These are phyloP conservation scores for Alternaria atra DNA, from an alignment of 2,329 filamentous ascomycete genomes.

Conservation along the genomic window DNA sequence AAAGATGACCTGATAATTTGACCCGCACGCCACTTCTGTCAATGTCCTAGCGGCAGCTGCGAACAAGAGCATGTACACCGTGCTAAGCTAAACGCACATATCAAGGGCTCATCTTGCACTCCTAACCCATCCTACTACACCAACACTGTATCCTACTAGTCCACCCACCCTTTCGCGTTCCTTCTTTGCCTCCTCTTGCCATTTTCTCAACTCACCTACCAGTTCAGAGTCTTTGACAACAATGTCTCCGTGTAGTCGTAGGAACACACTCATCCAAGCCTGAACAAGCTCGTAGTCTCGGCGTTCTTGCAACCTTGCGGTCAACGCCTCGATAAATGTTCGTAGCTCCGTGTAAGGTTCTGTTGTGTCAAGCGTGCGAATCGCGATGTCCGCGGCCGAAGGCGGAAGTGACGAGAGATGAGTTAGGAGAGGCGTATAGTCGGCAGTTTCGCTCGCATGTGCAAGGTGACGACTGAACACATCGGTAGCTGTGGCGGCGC, in stretches of 20 bases:
- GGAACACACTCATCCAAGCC: constrained; percentile 96
- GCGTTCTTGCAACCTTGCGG: constrained; percentile 70
- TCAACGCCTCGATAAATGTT: constrained; percentile 83
- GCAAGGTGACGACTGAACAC: constrained; percentile 61
- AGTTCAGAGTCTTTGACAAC: constrained; percentile 63
- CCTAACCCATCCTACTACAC: constrained; percentile 83
- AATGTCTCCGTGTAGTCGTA: constrained; percentile 77
- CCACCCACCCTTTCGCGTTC: constrained; percentile 76
- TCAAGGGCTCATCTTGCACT: constrained; percentile 46
- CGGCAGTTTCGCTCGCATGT: constrained; percentile 59
- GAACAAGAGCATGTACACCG: background rate
- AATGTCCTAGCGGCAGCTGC: background rate
- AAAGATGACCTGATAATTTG: background rate
- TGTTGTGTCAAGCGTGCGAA: constrained; percentile 74
- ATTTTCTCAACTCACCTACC: constrained; percentile 69
- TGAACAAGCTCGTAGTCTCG: constrained; percentile 93
- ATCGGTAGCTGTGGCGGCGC: constrained; percentile 41
- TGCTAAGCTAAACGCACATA: background rate
- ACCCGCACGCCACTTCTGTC: background rate
- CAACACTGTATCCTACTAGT: constrained; percentile 86
- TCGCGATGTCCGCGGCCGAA: constrained; percentile 86
- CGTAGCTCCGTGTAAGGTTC: constrained; percentile 73
- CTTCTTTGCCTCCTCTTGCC: constrained; percentile 75
- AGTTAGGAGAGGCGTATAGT: constrained; percentile 75
- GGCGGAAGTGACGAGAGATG: constrained; percentile 84